Base-by-base conservation (phyloP, 2,329 filamentous ascomycete genomes). In the Ceratocystis eucalypticola region DNA sequence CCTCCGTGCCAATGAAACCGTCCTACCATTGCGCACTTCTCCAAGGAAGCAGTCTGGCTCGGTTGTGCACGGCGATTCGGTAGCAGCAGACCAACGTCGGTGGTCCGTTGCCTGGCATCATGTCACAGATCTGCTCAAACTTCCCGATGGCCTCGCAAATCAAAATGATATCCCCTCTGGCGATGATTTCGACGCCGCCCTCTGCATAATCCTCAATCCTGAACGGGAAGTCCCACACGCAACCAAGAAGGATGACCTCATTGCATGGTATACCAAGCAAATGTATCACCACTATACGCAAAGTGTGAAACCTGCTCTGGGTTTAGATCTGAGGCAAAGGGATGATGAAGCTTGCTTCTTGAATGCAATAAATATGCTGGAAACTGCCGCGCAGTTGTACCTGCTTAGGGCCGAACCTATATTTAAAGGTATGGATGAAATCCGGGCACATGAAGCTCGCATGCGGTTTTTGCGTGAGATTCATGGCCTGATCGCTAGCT, bases 401-500 rank as follows among this genome's bases (percentile, higher is more conserved):
- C 25, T 57, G 53, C 22, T 28, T 22, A 33, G 53, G 15, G 28
- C 86, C 67, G 77, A 77, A 8, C 75, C 82, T 63, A 77, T 87
- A 62, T 71, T 78, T 41, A 77, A 79, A 66, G 80, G 78, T 22
- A 77, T 82, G 69, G 73, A 77, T 10, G 74, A 74, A 30, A 73
- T 71, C 41, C 70, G 72, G 30, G 77, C 75, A 65, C 73, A 74
- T 59, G 72, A 73, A 41, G 76, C 76, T 48, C 74, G 79, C 6
- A 72, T 72, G 64, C 82, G 80, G 66, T 88, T 89, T 71, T 78
- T 77, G 17, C 76, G 80, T 62, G 85, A 89, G 69, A 74, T 89
- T 10, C 81, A 87, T 71, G 84, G 85, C 25, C 78, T 88, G 25
- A 80, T 89, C 69, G 81, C 82, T 57, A 87, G 87, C 72, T 85